Evolutionary conservation across 345 rosid species (phyloP), one percentile per base, ranked within the genome.

Genomic region (Clarkia xantiana): DNA sequence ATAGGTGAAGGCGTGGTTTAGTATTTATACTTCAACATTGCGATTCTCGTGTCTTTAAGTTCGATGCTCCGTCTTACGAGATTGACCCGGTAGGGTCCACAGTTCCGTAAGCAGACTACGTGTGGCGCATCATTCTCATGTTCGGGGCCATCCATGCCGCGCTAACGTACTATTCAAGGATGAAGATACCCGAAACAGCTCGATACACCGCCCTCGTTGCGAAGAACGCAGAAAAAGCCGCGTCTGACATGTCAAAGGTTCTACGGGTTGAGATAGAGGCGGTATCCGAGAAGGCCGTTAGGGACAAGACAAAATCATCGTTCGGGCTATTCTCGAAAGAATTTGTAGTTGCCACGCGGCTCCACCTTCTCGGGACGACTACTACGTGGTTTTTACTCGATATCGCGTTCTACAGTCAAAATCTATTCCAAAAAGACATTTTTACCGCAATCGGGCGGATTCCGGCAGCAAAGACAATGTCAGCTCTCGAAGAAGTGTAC

Each of bases 381-480:
- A 44, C 57, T 16, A 67, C 76, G 0, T 71, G 76, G 76, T 67
- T 71, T 53, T 49, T 71, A 42, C 72, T 71, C 38, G 75, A 66
- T 60, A 70, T 70, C 20, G 75, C 71, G 12, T 70, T 61, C 56
- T 69, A 69, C 58, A 70, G 75, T 59, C 75, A 71, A 38, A 71
- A 71, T 52, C 63, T 67, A 14, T 71, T 71, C 60, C 76, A 71
- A 41, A 71, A 71, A 54, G 76, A 71, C 29, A 67, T 71, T 57
- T 71, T 71, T 34, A 66, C 63, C 45, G 72, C 76, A 3, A 54
- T 71, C 34, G 76, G 76, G 45, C 66, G 76, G 71, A 62, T 71
- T 9, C 76, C 76, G 12, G 36, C 66, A 1, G 71, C 76, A 7
- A 45, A 71, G 61, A 67, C 69, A 0, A 71, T 71, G 76, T 66